These are phyloP conservation scores for Clarireedia sp. DNA, from an alignment of 2,329 filamentous ascomycete genomes.

Conservation along the genomic window DNA sequence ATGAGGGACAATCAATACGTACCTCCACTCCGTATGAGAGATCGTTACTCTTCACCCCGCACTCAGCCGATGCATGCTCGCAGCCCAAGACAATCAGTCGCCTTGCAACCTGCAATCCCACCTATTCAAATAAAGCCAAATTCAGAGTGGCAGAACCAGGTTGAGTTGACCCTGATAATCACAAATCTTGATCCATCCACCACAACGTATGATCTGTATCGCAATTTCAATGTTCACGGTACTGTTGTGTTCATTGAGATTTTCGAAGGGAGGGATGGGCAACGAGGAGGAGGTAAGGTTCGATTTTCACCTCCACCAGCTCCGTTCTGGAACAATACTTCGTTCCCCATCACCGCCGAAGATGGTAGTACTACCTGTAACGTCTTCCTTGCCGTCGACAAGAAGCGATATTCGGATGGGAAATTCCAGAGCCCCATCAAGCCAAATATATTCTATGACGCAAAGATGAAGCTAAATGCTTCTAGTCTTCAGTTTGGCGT, in stretches of 20 bases:
- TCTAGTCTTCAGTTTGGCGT: constrained; percentile 54
- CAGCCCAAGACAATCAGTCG: neutral
- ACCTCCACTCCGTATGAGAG: neutral
- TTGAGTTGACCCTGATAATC: neutral
- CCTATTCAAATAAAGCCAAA: neutral
- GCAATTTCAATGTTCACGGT: neutral
- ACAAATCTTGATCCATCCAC: neutral
- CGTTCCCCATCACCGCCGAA: neutral
- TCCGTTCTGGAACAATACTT: constrained; percentile 39
- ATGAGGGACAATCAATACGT: neutral
- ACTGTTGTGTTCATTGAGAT: constrained; percentile 48
- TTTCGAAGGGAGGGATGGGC: constrained; percentile 35
- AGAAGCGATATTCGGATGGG: neutral
- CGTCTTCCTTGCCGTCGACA: neutral
- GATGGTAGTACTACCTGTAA: neutral
- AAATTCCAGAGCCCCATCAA: constrained; percentile 20
- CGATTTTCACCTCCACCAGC: constrained; percentile 50
- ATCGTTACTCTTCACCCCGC: neutral
- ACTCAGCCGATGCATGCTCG: neutral
- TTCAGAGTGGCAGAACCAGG: neutral
- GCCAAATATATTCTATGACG: constrained; percentile 25
- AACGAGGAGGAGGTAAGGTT: constrained; percentile 37
- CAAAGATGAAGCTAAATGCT: constrained; percentile 35
- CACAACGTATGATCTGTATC: neutral
- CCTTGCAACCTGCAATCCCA: neutral